Base-by-base conservation (phyloP, 768 basidiomycete genomes). In the Goffeauzyma gilvescens region DNA sequence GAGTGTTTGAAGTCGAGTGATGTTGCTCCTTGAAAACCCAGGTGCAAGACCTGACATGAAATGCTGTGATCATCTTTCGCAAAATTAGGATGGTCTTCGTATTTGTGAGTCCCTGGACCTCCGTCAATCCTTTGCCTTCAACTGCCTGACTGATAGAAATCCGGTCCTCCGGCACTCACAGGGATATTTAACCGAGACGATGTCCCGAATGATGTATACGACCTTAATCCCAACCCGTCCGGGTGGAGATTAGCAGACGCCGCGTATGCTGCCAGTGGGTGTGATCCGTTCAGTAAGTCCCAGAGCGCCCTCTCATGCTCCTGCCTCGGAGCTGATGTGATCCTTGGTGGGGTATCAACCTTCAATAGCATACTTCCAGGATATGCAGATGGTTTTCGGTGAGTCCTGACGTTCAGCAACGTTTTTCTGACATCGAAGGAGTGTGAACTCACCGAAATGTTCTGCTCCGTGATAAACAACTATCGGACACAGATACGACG, bases 351-450 rank as follows among this genome's bases (percentile, higher is more conserved):
- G n/a, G n/a, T n/a, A n/a, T n/a, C n/a, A n/a, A n/a, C n/a, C n/a
- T 9, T 5, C 9, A 17, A 20, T 12, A 35, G 34, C 12, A 4
- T 21, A 35, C 22, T 35, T 35, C 34, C 18, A 15, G 13, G n/a
- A 35, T 15, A 35, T 35, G 34, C 34, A 35, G 34, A 35, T 35
- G 34, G 22, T 35, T 18, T 35, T 35, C 17, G 34, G 34, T 35
- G 22, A 35, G 28, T 30, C 9, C n/a, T n/a, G n/a, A n/a, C n/a
- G n/a, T n/a, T n/a, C n/a, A n/a, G n/a, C n/a, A n/a, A n/a, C n/a
- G n/a, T n/a, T n/a, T n/a, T n/a, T n/a, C n/a, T n/a, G n/a, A n/a
- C n/a, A n/a, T n/a, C n/a, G n/a, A n/a, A n/a, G n/a, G n/a, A n/a
- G n/a, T n/a, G n/a, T n/a, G n/a, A n/a, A n/a, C n/a, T n/a, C n/a